phyloP scores from a whole-genome alignment of 805 yeast species.

The Starmerella potacharoeniae region DNA sequence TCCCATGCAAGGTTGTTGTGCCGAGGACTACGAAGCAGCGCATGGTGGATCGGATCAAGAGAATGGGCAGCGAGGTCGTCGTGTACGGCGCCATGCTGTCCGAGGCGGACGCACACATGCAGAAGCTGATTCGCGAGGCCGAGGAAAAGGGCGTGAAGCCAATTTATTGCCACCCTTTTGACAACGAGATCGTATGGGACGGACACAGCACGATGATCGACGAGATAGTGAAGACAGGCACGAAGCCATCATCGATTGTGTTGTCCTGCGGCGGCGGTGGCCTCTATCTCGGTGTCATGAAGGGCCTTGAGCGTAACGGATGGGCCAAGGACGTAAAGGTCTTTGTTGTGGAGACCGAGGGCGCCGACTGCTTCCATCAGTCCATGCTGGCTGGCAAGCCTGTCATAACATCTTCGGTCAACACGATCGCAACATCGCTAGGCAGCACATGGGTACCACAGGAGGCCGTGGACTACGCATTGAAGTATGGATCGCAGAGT shows the following conservation, averaged over 20 bases:
- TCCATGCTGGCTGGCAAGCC: slow-evolving; percentile 39
- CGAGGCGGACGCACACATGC: slow-evolving; percentile 64
- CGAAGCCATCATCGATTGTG: slow-evolving; percentile 65
- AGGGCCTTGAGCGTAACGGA: slow-evolving; percentile 57
- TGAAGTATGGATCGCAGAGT: slow-evolving; percentile 34
- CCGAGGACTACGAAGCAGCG: slow-evolving; percentile 40
- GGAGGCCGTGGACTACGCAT: slow-evolving; percentile 38
- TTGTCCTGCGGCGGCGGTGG: slow-evolving; percentile 98
- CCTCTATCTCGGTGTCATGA: slow-evolving; percentile 72
- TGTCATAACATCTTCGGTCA: slow-evolving; percentile 34
- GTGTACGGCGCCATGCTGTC: slow-evolving; percentile 62
- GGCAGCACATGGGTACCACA: slow-evolving; percentile 50
- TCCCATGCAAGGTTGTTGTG: slow-evolving; percentile 47
- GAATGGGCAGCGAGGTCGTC: slow-evolving; percentile 42
- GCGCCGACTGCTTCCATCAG: slow-evolving; percentile 31
- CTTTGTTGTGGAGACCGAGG: slow-evolving; percentile 44
- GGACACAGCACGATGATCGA: slow-evolving; percentile 91
- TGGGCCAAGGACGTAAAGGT: slow-evolving; percentile 29
- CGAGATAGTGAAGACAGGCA: slow-evolving; percentile 64
- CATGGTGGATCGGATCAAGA: slow-evolving; percentile 37
- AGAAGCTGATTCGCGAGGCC: slow-evolving; percentile 41
- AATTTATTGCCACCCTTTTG: slow-evolving; percentile 86
- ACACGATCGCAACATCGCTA: slow-evolving; percentile 51
- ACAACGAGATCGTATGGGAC: slow-evolving; percentile 84
- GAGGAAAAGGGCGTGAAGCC: slow-evolving; percentile 61